Evolutionary conservation across 179 eudicot genomes (phyloP).

Genomic region (Beta corolliflora): DNA sequence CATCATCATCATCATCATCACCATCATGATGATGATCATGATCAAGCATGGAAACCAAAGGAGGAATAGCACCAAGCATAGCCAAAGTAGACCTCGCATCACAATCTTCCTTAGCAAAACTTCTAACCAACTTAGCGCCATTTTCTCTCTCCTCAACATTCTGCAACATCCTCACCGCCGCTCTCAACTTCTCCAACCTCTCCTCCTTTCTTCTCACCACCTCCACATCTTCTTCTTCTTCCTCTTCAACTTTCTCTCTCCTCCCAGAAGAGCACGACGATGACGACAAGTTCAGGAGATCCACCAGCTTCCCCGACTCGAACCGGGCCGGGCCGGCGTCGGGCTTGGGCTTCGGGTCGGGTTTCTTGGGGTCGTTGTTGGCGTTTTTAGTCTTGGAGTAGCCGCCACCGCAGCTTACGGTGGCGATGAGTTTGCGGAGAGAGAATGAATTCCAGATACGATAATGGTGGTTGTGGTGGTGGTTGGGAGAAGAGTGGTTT

Average conservation of each 20-base stretch:
- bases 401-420: conserved; percentile 6
- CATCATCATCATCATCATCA: conserved; percentile 32
- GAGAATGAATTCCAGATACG: conserved; percentile 6
- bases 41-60: conserved; percentile 62
- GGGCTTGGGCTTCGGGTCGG: neutral
- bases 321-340: neutral
- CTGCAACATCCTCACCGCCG: conserved; percentile 50
- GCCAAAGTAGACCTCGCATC: conserved; percentile 66
- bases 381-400: neutral
- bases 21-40: too few relatives aligned
- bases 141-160: conserved; percentile 40
- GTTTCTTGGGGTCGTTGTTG: neutral
- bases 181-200: conserved; percentile 56
- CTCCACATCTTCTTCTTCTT: conserved; percentile 28
- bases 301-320: conserved; percentile 6
- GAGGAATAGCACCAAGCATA: conserved; percentile 86
- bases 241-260: conserved; percentile 28
- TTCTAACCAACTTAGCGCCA: conserved; percentile 62
- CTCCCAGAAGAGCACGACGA: conserved; percentile 1
- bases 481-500: neutral
- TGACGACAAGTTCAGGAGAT: conserved; percentile 13
- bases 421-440: conserved; percentile 9
- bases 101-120: conserved; percentile 60
- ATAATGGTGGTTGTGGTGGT: neutral
- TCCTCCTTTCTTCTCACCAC: conserved; percentile 50